A percentile compares a stretch with the other conserved stretches of the same genome.
Conservation (phyloP, 2,329 filamentous ascomycete species). For the Seiridium cupressi region DNA sequence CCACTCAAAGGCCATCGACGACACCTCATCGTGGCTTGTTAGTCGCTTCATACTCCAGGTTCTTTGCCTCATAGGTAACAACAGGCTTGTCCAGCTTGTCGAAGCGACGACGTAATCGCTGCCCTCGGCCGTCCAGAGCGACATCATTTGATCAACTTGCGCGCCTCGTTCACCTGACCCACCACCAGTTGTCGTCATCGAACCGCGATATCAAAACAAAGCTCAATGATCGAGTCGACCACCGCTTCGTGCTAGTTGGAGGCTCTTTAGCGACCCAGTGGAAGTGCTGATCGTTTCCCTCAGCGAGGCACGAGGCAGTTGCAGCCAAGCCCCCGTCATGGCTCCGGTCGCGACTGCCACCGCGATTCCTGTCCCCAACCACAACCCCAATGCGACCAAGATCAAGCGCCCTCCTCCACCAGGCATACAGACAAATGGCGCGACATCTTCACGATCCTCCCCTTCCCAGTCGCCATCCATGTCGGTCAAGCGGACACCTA, state of each 20-base stretch:
- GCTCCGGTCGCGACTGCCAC: conserved; percentile 51
- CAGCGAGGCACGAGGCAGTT: neutral
- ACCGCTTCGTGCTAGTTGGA: neutral
- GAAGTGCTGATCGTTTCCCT: neutral
- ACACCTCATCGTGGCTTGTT: neutral
- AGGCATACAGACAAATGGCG: conserved; percentile 65
- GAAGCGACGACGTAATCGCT: neutral
- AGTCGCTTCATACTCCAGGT: neutral
- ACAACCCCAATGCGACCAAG: conserved; percentile 48
- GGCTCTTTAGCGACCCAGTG: neutral
- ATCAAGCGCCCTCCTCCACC: conserved; percentile 67
- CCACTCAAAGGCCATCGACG: neutral
- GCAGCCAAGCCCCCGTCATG: conserved; percentile 36
- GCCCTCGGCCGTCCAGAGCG: neutral
- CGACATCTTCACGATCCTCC: conserved; percentile 55
- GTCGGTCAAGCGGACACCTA: conserved; percentile 50
- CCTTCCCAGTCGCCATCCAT: conserved; percentile 51
- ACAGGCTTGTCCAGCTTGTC: neutral
- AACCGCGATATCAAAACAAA: neutral
- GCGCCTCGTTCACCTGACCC: neutral
- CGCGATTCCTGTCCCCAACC: conserved; percentile 18
- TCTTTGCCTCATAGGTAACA: neutral
- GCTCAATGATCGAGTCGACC: neutral
- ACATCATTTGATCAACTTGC: neutral
- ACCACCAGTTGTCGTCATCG: neutral